These are phyloP conservation scores for Pythium oligandrum DNA, from an alignment of 352 stramenopile genomes.

Conservation along the genomic window DNA sequence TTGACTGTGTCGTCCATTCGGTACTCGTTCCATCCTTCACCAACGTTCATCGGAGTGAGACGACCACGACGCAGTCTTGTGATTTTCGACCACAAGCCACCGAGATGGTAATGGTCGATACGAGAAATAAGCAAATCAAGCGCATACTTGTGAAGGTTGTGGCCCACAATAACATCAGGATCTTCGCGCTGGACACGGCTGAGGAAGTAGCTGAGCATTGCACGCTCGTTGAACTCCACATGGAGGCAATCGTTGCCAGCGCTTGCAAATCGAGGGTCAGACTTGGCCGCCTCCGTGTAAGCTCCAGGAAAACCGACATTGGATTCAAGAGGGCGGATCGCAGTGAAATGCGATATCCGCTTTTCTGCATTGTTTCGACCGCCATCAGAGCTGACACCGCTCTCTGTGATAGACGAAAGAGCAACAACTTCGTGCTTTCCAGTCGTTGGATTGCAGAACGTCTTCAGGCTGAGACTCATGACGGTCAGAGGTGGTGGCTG, in stretches of 20 bases:
- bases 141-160: conserved; percentile 98
- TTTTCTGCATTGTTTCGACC: conserved; percentile 12
- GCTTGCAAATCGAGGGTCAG: conserved; percentile 60
- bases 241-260: conserved; percentile 48
- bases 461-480: conserved; percentile 97
- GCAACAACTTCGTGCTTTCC: conserved; percentile 96
- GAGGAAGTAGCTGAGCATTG: conserved; percentile 84
- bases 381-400: conserved; percentile 65
- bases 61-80: conserved; percentile 76
- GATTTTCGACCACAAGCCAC: conserved; percentile 78
- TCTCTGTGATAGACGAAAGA: conserved; percentile 76
- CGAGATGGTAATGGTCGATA: conserved; percentile 90
- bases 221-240: conserved; percentile 79
- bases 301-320: conserved; percentile 55
- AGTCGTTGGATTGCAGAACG: conserved; percentile 94
- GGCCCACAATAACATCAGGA: conserved; percentile 97
- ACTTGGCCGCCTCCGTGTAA: conserved; percentile 46
- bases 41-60: conserved; percentile 71
- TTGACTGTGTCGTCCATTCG: conserved; percentile 88
- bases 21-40: conserved; percentile 86
- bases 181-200: conserved; percentile 94
- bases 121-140: conserved; percentile 96
- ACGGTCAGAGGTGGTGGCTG: conserved; percentile 91
- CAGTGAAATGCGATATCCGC: conserved; percentile 71
- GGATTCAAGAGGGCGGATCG: conserved; percentile 68